Evolutionary conservation across 441 rosid species (phyloP).

Genomic region (Croton laevigatus): DNA sequence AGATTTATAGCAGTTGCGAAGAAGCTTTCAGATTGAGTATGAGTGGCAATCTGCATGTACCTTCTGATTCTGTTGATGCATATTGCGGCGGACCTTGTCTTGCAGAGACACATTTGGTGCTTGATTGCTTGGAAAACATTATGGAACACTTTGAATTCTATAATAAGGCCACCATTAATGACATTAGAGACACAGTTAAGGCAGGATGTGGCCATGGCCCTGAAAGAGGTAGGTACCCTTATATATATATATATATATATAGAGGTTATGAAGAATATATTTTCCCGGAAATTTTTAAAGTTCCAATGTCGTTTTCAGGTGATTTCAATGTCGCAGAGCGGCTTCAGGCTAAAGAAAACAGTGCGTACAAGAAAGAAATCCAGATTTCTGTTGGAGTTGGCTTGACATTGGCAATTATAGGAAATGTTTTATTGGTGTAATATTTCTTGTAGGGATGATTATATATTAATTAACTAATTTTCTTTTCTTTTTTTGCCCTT

Average conservation of each 20-base stretch:
- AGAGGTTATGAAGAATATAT: background rate
- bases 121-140: conserved; percentile 55
- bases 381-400: conserved; percentile 32
- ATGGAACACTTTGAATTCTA: conserved; percentile 55
- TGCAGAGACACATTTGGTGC: conserved; percentile 65
- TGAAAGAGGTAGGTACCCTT: conserved; percentile 56
- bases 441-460: background rate
- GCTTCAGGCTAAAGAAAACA: conserved; percentile 43
- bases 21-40: conserved; percentile 60
- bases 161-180: conserved; percentile 62
- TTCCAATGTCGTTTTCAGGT: conserved; percentile 33
- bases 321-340: conserved; percentile 61
- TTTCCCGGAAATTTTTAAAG: background rate
- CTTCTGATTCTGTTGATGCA: conserved; percentile 33
- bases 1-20: conserved; percentile 69
- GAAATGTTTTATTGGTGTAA: conserved; percentile 28
- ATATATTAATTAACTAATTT: background rate
- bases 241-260: background rate
- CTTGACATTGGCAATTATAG: conserved; percentile 38
- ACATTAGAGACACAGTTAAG: conserved; percentile 54
- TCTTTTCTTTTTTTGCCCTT: too few relatives aligned
- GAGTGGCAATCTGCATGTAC: conserved; percentile 57
- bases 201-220: conserved; percentile 73
- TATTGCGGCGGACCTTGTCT: conserved; percentile 82
- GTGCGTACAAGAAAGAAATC: conserved; percentile 27